Percentiles rank a stretch among this genome's conserved stretches.
phyloP scores from a whole-genome alignment of 305 asterid species.

The Solanum hybrid region DNA sequence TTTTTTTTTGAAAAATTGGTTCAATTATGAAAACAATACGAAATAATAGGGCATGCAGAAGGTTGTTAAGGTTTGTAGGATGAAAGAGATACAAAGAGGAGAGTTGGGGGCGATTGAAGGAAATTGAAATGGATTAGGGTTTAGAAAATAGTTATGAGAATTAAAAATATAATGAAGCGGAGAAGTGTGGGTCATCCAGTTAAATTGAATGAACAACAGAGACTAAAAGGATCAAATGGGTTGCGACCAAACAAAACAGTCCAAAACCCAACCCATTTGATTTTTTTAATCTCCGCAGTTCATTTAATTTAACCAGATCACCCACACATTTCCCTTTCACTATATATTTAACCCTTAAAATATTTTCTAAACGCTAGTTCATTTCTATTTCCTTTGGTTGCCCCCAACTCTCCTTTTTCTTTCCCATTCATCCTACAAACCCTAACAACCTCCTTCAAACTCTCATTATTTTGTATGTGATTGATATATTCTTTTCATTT shows the following conservation, averaged over 20 bases:
- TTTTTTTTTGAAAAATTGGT: background rate
- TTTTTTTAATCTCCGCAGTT: background rate
- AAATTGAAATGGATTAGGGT: background rate
- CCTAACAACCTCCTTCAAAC: background rate
- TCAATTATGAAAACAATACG: background rate
- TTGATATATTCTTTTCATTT: background rate
- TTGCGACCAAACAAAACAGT: background rate
- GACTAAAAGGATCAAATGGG: background rate
- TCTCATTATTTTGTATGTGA: background rate
- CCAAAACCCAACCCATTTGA: background rate
- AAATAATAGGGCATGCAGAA: background rate
- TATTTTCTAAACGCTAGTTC: background rate
- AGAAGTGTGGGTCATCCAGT: background rate
- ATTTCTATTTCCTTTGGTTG: background rate
- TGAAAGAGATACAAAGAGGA: background rate
- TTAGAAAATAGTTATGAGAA: background rate
- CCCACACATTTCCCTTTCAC: background rate
- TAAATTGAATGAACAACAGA: background rate
- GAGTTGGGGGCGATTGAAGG: background rate
- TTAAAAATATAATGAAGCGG: background rate
- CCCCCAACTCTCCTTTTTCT: background rate
- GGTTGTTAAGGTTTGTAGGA: background rate
- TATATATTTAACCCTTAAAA: background rate
- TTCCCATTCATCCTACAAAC: background rate
- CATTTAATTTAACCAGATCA: background rate